A percentile compares a stretch with the other conserved stretches of the same genome.
These are phyloP conservation scores for Pseudopyrenochaeta lycopersici DNA, from an alignment of 2,329 filamentous ascomycete species.

Conservation along the genomic window DNA sequence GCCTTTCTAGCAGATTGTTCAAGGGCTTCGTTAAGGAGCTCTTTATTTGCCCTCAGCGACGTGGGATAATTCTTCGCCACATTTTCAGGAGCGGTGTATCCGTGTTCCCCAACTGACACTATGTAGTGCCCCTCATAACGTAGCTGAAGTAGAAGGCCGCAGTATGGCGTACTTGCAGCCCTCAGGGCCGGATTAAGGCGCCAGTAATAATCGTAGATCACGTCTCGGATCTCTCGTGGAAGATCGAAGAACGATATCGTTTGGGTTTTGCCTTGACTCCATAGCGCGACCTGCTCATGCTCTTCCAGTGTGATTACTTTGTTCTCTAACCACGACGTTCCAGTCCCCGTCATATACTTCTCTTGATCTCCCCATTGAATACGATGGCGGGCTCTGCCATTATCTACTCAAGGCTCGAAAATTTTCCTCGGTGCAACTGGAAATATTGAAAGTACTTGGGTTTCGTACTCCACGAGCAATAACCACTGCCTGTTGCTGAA, in stretches of 20 bases:
- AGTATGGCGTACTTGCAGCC: neutral
- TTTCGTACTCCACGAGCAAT: no score
- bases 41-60: neutral
- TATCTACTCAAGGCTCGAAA: no score
- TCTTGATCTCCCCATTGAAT: no score
- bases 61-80: neutral
- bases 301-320: neutral
- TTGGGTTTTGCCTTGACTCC: neutral
- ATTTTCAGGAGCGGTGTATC: neutral
- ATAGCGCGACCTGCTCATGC: neutral
- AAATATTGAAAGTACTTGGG: no score
- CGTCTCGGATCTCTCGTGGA: neutral
- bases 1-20: neutral
- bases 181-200: neutral
- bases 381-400: no score
- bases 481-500: no score
- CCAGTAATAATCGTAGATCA: constrained; percentile 1
- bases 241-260: neutral
- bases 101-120: neutral
- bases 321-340: neutral
- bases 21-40: neutral
- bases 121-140: neutral
- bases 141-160: neutral
- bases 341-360: no score
- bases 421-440: no score